A percentile compares a stretch with the other conserved stretches of the same genome.
Evolutionary conservation across 2,329 filamentous ascomycete species (phyloP).

Genomic region (Penicillium sp.): DNA sequence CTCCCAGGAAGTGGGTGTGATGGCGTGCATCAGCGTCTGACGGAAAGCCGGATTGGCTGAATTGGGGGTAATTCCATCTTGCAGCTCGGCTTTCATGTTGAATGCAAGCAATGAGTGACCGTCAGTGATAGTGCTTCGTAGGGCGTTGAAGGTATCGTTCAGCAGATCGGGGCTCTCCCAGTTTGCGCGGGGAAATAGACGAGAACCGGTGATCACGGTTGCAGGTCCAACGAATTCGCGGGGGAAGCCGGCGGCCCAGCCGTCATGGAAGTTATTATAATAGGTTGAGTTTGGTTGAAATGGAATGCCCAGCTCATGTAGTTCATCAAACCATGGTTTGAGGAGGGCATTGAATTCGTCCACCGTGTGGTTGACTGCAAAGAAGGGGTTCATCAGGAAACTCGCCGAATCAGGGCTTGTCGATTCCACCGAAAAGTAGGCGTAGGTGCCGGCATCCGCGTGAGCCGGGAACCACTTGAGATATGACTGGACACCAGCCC

Average conservation of each 20-base stretch:
- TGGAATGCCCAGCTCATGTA: conserved; percentile 25
- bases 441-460: conserved; percentile 33
- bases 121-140: conserved; percentile 23
- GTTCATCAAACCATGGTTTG: conserved; percentile 29
- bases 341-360: conserved; percentile 28
- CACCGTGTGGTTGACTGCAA: conserved; percentile 29
- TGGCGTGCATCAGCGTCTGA: conserved; percentile 27
- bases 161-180: conserved; percentile 29
- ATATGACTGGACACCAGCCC: conserved; percentile 29
- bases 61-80: conserved; percentile 15
- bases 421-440: conserved; percentile 33
- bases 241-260: conserved; percentile 30
- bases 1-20: conserved; percentile 26
- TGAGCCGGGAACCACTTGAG: conserved; percentile 26
- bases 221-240: conserved; percentile 25
- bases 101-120: conserved; percentile 33
- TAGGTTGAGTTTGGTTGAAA: conserved; percentile 27
- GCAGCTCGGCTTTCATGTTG: conserved; percentile 34
- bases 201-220: conserved; percentile 28
- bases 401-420: conserved; percentile 29
- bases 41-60: conserved; percentile 29
- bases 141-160: conserved; percentile 31
- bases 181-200: conserved; percentile 39
- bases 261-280: conserved; percentile 30
- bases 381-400: conserved; percentile 32